Evolutionary conservation across 2,329 filamentous ascomycete species (phyloP), one percentile per base, ranked within the genome.

Genomic region (Juglanconis juglandina): DNA sequence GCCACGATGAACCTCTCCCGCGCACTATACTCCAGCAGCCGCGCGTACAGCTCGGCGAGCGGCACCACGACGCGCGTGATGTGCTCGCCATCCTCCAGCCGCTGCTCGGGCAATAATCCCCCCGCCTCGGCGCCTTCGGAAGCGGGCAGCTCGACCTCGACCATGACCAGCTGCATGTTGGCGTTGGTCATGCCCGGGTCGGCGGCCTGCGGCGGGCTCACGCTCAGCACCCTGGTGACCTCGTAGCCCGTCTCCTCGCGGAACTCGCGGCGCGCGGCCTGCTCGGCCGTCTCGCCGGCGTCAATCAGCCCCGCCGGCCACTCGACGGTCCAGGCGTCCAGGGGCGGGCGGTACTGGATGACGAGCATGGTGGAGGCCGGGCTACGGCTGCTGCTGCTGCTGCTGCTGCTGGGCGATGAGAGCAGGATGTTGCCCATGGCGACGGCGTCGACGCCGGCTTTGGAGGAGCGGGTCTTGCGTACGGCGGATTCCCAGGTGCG

Each of bases 401-500:
- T 4, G 1, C 2, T 37, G 1, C 42, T 0, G 77, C 75, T 17
- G n/a, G 70, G 69, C 3, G 77, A 72, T 58, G 78, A 77, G 49
- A 81, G 71, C 3, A 88, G 75, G 63, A 88, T 78, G 56, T 85
- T 86, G 57, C 85, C 80, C 63, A 88, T 85, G 53, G 84, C 83
- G 5, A 88, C 84, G 49, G 83, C 84, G 65, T 88, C 85, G 60
- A 87, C 81, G 61, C 78, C 80, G 3, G 76, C 73, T 1, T 79
- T 77, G 11, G 78, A 77, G 41, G 61, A 60, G 30, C 84, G 79
- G 0, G 84, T 87, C 63, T 81, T 79, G 58, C 85, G 83, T 63
- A 81, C 77, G 3, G 82, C 83, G 3, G 82, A 82, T 68, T 88
- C 85, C 85, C 85, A 87, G 4, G 77, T 81, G 60, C 84, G 80